phyloP scores from a whole-genome alignment of 352 stramenopile genomes.

The Elongisporangium prolatum region DNA sequence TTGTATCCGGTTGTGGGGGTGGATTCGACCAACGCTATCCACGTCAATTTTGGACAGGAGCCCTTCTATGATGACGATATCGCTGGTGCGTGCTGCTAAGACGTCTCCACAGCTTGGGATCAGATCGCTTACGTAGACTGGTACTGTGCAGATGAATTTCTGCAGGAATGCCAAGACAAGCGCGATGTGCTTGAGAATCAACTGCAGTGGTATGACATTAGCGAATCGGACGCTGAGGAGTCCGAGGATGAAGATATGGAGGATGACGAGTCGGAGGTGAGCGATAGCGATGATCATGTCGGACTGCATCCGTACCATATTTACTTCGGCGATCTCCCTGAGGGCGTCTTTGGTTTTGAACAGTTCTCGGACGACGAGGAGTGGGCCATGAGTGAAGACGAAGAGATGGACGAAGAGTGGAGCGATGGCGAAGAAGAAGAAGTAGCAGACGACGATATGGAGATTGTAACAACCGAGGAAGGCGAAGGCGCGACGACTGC shows the following conservation, averaged over 20 bases:
- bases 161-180: conserved; percentile 22
- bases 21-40: conserved; percentile 69
- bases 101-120: too few species aligned
- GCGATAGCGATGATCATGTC: conserved; percentile 1
- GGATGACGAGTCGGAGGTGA: neutral
- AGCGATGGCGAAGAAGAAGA: conserved; percentile 11
- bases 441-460: neutral
- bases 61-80: conserved; percentile 51
- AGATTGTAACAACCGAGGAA: conserved; percentile 3
- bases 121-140: neutral
- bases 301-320: neutral
- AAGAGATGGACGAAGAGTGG: conserved; percentile 3
- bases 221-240: conserved; percentile 29
- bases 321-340: neutral
- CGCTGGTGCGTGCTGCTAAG: conserved; percentile 32
- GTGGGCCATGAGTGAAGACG: neutral
- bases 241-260: conserved; percentile 3
- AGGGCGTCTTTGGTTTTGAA: neutral
- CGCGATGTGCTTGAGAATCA: conserved; percentile 18
- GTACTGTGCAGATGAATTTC: conserved; percentile 32
- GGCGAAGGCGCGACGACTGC: neutral
- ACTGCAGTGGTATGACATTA: conserved; percentile 56
- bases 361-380: conserved; percentile 3
- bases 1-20: conserved; percentile 82
- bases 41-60: conserved; percentile 81